phyloP scores from a whole-genome alignment of 1,139 yeast species.

The Eremothecium coryli region DNA sequence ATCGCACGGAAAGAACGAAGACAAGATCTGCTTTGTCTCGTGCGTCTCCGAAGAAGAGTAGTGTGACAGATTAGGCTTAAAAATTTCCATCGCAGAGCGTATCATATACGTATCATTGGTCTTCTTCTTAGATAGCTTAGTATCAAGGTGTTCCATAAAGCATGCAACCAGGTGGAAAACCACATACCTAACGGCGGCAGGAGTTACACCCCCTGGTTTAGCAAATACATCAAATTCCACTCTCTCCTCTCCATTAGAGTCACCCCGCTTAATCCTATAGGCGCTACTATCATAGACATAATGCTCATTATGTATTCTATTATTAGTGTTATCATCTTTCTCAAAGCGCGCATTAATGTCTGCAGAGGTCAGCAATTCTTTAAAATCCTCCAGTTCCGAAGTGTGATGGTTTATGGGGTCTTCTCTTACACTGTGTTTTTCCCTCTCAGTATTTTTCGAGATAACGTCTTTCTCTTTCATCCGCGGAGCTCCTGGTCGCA shows the following conservation, averaged over 20 bases:
- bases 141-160: slow-evolving; percentile 20
- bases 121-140: slow-evolving; percentile 10
- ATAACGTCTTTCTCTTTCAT: not conserved
- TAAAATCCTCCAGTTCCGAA: not conserved
- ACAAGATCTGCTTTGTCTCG: slow-evolving; percentile 21
- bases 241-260: slow-evolving; percentile 6
- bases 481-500: no score
- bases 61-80: slow-evolving; percentile 31
- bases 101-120: slow-evolving; percentile 10
- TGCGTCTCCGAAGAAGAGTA: slow-evolving; percentile 25
- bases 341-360: slow-evolving; percentile 5
- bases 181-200: slow-evolving; percentile 29
- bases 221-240: slow-evolving; percentile 25
- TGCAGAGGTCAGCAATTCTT: slow-evolving; percentile 2
- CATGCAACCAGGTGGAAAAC: slow-evolving; percentile 28
- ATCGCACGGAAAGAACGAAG: slow-evolving; percentile 29
- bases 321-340: slow-evolving; percentile 6
- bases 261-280: slow-evolving; percentile 10
- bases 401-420: not conserved
- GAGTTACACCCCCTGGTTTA: slow-evolving; percentile 21
- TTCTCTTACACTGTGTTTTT: not conserved
- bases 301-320: slow-evolving; percentile 8
- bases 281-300: slow-evolving; percentile 15
- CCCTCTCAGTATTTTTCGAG: not conserved
- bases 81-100: slow-evolving; percentile 23